phyloP scores from a whole-genome alignment of 495 filamentous ascomycete species.

The Annulohypoxylon moriforme region DNA sequence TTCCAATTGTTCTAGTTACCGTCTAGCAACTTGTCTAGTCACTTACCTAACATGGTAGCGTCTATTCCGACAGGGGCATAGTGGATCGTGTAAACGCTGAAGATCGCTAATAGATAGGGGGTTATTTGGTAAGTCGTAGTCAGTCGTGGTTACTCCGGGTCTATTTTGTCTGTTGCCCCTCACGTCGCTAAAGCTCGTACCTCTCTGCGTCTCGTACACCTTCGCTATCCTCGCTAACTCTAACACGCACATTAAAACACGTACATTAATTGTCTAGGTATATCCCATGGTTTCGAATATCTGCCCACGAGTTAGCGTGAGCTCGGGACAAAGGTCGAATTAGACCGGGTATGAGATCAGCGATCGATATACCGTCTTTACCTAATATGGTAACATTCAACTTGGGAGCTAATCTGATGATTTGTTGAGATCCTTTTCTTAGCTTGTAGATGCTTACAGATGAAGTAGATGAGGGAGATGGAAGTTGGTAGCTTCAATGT shows the following conservation, averaged over 20 bases:
- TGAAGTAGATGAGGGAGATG: conserved; percentile 1
- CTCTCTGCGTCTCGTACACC: neutral
- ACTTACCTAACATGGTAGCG: conserved; percentile 33
- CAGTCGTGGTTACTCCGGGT: neutral
- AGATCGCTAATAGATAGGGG: conserved; percentile 14
- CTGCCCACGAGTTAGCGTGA: neutral
- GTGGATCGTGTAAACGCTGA: conserved; percentile 14
- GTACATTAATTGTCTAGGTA: neutral
- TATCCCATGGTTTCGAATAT: neutral
- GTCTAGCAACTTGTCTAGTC: conserved; percentile 12
- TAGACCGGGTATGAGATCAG: conserved; percentile 20
- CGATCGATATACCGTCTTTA: conserved; percentile 30
- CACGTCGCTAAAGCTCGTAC: conserved; percentile 1
- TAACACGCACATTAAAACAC: neutral
- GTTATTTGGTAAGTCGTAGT: neutral
- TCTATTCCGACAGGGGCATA: conserved; percentile 24
- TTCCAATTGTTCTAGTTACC: too few relatives aligned
- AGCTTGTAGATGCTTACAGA: neutral
- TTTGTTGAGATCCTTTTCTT: conserved; percentile 33
- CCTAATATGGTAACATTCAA: conserved; percentile 14
- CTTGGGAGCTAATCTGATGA: conserved; percentile 4
- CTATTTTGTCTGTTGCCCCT: neutral
- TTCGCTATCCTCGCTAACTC: neutral
- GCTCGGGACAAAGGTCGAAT: neutral
- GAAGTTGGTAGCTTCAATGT: neutral